Percentiles rank a stretch among this genome's conserved stretches.
Evolutionary conservation across 441 rosid genomes (phyloP).

Genomic region (Capsella rubella): DNA sequence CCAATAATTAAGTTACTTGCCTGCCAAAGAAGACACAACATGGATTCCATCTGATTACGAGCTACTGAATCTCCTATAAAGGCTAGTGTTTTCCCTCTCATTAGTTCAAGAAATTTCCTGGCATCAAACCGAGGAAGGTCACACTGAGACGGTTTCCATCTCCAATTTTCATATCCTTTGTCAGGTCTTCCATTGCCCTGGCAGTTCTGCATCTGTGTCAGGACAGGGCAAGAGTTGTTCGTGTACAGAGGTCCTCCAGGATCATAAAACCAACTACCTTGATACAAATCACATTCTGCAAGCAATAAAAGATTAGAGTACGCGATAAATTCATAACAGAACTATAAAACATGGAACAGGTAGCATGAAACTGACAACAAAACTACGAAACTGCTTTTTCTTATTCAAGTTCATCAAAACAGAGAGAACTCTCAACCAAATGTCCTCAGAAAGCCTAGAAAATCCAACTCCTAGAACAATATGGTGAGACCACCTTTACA

Average conservation of each 20-base stretch:
- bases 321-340: not conserved
- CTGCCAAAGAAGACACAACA: constrained; percentile 98
- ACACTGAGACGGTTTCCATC: constrained; percentile 90
- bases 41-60: constrained; percentile 97
- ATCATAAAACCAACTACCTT: constrained; percentile 91
- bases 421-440: constrained; percentile 27
- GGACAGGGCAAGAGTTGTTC: constrained; percentile 87
- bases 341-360: not conserved
- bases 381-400: not conserved
- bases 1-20: constrained; percentile 53
- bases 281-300: constrained; percentile 85
- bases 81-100: constrained; percentile 93
- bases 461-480: not conserved
- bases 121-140: constrained; percentile 92
- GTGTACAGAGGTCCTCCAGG: constrained; percentile 75
- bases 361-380: constrained; percentile 6
- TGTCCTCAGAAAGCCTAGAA: constrained; percentile 9
- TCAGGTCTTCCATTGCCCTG: constrained; percentile 98
- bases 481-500: constrained; percentile 7
- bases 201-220: constrained; percentile 98
- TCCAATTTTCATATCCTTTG: constrained; percentile 90
- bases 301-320: constrained; percentile 28
- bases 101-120: constrained; percentile 82
- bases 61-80: constrained; percentile 96
- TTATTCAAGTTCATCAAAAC: constrained; percentile 16